Evolutionary conservation across 176 grass and related monocot genomes (phyloP).

Genomic region (Phoenix dactylifera): DNA sequence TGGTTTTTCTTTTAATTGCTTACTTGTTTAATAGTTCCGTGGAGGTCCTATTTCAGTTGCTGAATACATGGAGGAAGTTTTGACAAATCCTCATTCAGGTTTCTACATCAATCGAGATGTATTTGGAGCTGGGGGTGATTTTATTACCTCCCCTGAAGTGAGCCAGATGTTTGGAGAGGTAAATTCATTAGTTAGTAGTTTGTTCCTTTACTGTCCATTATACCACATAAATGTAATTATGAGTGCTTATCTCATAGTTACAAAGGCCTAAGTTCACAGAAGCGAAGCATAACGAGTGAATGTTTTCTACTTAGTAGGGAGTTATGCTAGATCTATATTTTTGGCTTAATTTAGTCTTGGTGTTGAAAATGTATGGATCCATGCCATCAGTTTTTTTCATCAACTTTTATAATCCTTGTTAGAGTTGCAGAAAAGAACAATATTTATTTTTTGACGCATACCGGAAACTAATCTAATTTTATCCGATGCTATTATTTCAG

Average conservation of each 20-base stretch:
- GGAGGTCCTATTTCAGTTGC: slow-evolving; percentile 34
- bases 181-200: slow-evolving; percentile 6
- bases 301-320: not conserved
- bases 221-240: no score
- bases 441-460: no score
- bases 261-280: no score
- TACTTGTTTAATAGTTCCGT: slow-evolving; percentile 45
- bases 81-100: slow-evolving; percentile 78
- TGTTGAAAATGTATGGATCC: no score
- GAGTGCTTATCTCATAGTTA: no score
- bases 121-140: slow-evolving; percentile 78
- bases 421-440: no score
- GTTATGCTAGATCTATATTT: not conserved
- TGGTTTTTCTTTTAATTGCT: not conserved
- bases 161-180: slow-evolving; percentile 99
- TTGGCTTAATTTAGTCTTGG: no score
- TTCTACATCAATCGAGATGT: slow-evolving; percentile 88
- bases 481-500: slow-evolving; percentile 20
- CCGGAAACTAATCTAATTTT: no score
- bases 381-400: no score
- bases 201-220: no score
- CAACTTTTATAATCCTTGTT: no score
- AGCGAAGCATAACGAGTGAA: no score
- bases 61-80: slow-evolving; percentile 95
- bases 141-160: slow-evolving; percentile 87